Conservation (phyloP, 1,284 basidiomycete genomes). For the Boletellus deceptivus region DNA sequence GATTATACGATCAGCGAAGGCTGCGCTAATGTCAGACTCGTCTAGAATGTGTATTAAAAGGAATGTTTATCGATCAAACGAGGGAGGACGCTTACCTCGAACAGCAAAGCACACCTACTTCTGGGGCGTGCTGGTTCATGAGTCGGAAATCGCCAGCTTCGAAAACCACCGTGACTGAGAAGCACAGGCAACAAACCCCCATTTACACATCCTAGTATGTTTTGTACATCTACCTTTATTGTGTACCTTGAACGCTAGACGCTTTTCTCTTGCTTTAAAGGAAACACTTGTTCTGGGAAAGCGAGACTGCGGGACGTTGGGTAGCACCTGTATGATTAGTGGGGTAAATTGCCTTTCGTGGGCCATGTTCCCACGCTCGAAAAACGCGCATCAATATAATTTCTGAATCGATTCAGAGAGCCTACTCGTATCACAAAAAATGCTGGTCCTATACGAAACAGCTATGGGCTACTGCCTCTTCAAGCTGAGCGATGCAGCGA, state of each 20-base stretch:
- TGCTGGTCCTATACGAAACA: slow-evolving; percentile 85
- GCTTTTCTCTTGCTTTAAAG: slow-evolving; percentile 60
- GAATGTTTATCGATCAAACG: slow-evolving; percentile 7
- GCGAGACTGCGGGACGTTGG: neutral
- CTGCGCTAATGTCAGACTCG: slow-evolving; percentile 51
- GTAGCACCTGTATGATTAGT: slow-evolving; percentile 4
- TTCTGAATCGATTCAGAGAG: neutral
- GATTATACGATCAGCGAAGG: slow-evolving; percentile 47
- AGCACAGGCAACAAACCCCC: slow-evolving; percentile 43
- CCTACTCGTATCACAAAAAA: slow-evolving; percentile 37
- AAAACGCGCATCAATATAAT: slow-evolving; percentile 19
- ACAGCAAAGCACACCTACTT: slow-evolving; percentile 57
- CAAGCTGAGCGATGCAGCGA: slow-evolving; percentile 90
- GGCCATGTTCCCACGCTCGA: slow-evolving; percentile 30
- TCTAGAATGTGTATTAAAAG: slow-evolving; percentile 10
- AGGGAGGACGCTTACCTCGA: slow-evolving; percentile 55
- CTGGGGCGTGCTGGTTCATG: slow-evolving; percentile 28
- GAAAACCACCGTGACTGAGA: slow-evolving; percentile 8
- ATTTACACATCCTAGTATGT: slow-evolving; percentile 59
- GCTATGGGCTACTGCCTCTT: slow-evolving; percentile 96
- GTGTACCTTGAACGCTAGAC: neutral
- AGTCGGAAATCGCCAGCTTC: slow-evolving; percentile 2
- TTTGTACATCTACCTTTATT: neutral
- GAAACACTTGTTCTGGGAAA: slow-evolving; percentile 36
- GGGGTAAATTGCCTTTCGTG: slow-evolving; percentile 22